Evolutionary conservation across 2,329 filamentous ascomycete genomes (phyloP), one percentile per base, ranked within the genome.

Genomic region (Geosmithia flava): DNA sequence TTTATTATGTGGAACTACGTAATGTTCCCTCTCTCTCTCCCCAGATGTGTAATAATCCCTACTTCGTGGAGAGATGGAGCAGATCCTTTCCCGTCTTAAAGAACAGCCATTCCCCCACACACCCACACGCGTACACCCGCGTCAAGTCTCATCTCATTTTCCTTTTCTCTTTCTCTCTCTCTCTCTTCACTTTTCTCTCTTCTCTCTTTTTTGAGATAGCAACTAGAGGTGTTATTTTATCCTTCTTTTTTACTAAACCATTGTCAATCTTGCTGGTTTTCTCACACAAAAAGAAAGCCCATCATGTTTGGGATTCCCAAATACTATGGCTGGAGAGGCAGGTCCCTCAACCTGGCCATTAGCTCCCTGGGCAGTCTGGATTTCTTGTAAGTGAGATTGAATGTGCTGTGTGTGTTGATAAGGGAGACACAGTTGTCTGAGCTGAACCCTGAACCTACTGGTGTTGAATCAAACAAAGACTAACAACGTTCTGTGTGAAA

Each of bases 321-420:
- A 42, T 54, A 53, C 44, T 54, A 52, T 37, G 53, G 53, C 48
- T 49, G 49, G 19, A 46, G 48, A 30, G 53, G 53, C 50, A 47
- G 52, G 20, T 33, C 39, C 30, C 50, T 54, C 20, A 53, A 53
- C 43, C 29, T 52, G 39, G 47, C 49, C 33, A 53, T 53, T 27
- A 53, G 52, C 45, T 50, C 51, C 15, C 50, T 53, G 20, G 53
- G 50, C 42, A 52, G 53, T 50, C 49, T 52, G 20, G 52, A 48
- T n/a, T 49, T 50, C 45, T 46, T 49, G 41, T 51, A 46, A 15
- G 50, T 42, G 27, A n/a, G n/a, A n/a, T n/a, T n/a, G n/a, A n/a
- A n/a, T n/a, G n/a, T n/a, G n/a, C n/a, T n/a, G n/a, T n/a, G n/a
- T n/a, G n/a, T n/a, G n/a, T n/a, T n/a, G n/a, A n/a, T n/a, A n/a